A percentile compares a stretch with the other conserved stretches of the same genome.
Conservation (phyloP, 2,329 filamentous ascomycete species). For the Ophiocordyceps robertsii region DNA sequence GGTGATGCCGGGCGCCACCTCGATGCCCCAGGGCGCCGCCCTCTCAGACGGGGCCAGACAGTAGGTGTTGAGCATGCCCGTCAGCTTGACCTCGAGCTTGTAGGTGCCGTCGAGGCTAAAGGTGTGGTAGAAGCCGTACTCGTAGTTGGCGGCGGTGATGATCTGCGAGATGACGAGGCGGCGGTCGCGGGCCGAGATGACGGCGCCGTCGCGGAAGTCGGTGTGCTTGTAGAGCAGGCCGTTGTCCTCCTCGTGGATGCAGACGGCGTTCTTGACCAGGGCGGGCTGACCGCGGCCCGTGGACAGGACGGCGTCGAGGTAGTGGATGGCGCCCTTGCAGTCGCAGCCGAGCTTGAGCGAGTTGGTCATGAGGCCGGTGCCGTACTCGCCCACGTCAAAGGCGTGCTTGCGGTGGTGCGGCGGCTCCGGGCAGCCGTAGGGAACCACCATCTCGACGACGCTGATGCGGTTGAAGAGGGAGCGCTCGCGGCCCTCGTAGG, state of each 20-base stretch:
- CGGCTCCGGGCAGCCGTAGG: conserved; percentile 49
- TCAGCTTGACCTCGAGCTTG: conserved; percentile 39
- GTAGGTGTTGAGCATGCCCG: conserved; percentile 29
- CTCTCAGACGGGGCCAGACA: conserved; percentile 24
- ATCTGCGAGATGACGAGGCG: conserved; percentile 51
- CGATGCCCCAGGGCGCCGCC: conserved; percentile 39
- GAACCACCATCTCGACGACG: conserved; percentile 59
- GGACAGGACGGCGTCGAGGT: conserved; percentile 23
- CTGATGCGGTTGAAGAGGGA: conserved; percentile 55
- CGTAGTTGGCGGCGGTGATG: conserved; percentile 54
- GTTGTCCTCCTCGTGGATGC: conserved; percentile 25
- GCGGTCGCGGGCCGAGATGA: conserved; percentile 42
- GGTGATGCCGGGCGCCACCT: conserved; percentile 48
- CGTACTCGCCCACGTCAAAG: conserved; percentile 57
- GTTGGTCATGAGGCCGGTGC: conserved; percentile 51
- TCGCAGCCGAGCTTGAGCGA: conserved; percentile 49
- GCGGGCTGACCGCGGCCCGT: conserved; percentile 39
- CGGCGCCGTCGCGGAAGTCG: conserved; percentile 45
- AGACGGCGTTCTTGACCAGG: conserved; percentile 44
- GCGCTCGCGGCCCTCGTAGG: conserved; percentile 24
- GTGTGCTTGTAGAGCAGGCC: conserved; percentile 54
- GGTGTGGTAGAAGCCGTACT: conserved; percentile 32
- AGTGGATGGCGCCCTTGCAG: conserved; percentile 46
- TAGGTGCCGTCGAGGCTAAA: conserved; percentile 51
- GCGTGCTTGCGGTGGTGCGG: conserved; percentile 55